Conservation (phyloP, 164 flowering plant genomes). For the Stephania cephalantha region DNA sequence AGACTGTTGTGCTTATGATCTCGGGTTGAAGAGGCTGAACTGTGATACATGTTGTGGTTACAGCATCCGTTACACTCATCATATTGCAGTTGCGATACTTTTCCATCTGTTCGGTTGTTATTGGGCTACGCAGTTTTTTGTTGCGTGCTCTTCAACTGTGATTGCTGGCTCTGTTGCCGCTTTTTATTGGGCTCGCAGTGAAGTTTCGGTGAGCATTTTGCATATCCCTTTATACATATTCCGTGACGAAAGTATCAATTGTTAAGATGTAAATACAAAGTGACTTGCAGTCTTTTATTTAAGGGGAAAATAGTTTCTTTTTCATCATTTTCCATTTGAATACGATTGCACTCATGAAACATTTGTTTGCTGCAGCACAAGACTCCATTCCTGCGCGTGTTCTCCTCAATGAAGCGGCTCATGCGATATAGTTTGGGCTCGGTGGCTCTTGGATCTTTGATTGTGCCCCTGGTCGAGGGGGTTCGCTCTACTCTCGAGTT, state of each 20-base stretch:
- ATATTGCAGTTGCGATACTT: constrained; percentile 66
- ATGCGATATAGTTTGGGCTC: constrained; percentile 79
- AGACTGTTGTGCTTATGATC: constrained; percentile 88
- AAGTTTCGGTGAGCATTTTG: constrained; percentile 51
- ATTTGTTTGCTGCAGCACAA: background rate
- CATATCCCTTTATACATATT: no score
- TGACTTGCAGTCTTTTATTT: no score
- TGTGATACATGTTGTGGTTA: constrained; percentile 91
- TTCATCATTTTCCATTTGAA: background rate
- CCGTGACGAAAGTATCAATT: no score
- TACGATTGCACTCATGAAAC: background rate
- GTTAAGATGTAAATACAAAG: no score
- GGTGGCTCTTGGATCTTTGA: constrained; percentile 81
- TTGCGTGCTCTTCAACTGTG: constrained; percentile 90
- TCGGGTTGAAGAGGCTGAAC: constrained; percentile 45
- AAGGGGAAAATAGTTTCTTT: background rate
- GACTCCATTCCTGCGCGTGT: constrained; percentile 71
- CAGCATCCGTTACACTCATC: constrained; percentile 77
- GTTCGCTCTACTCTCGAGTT: constrained; percentile 68
- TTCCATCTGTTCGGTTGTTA: constrained; percentile 89
- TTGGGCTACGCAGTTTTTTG: constrained; percentile 90
- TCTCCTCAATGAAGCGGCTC: constrained; percentile 87
- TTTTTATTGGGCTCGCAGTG: constrained; percentile 94
- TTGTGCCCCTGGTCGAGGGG: constrained; percentile 70
- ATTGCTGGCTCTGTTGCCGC: constrained; percentile 98